These are phyloP conservation scores for Arthrobotrys sinensis DNA, from an alignment of 2,329 filamentous ascomycete genomes.

Conservation along the genomic window DNA sequence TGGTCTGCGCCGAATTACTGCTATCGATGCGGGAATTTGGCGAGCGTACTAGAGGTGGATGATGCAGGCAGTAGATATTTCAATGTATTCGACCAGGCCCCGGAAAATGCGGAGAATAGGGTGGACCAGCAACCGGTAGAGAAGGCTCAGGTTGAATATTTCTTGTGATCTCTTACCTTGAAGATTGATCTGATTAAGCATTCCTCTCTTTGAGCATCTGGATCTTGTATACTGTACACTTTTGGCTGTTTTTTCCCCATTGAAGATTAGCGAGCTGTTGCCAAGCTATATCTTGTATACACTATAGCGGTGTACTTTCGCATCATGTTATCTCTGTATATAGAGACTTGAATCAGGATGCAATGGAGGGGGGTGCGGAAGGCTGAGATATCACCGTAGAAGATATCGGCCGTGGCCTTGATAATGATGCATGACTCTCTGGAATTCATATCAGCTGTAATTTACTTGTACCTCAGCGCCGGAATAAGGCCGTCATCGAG, in stretches of 20 bases:
- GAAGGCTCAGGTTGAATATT: constrained; percentile 80
- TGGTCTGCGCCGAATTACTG: constrained; percentile 99
- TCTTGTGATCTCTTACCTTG: constrained; percentile 66
- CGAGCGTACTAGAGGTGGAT: constrained; percentile 95
- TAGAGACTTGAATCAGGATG: constrained; percentile 1
- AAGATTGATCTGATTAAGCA: background rate
- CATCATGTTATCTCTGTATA: constrained; percentile 29
- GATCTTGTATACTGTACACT: background rate
- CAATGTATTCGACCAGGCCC: constrained; percentile 97
- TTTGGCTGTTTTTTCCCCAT: constrained; percentile 2
- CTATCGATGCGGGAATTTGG: constrained; percentile 96
- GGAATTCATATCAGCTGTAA: too few relatives aligned
- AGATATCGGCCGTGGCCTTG: too few relatives aligned
- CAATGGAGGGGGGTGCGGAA: background rate
- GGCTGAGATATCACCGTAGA: background rate
- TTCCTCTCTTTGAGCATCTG: too few relatives aligned
- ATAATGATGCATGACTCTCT: too few relatives aligned
- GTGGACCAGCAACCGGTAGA: constrained; percentile 84
- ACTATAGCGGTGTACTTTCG: constrained; percentile 18
- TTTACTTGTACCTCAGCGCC: too few relatives aligned
- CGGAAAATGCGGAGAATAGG: constrained; percentile 92
- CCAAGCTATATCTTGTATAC: constrained; percentile 14
- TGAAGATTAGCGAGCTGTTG: constrained; percentile 30
- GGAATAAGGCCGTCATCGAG: too few relatives aligned
- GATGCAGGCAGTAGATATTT: constrained; percentile 80